Evolutionary conservation across 768 basidiomycete species (phyloP).

Genomic region (Porphyrellus cyaneotinctus): DNA sequence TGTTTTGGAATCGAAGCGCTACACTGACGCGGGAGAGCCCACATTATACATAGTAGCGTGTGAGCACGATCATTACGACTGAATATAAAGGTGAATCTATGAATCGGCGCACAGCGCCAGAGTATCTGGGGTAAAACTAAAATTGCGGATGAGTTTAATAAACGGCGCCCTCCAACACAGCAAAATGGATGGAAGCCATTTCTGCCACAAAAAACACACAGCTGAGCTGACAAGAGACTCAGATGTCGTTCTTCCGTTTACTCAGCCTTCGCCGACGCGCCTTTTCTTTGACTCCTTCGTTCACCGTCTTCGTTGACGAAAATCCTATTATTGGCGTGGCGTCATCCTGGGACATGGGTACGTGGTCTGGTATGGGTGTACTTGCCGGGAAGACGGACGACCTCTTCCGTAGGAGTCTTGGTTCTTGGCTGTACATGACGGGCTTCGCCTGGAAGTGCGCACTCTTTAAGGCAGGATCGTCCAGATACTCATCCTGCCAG

Average conservation of each 20-base stretch:
- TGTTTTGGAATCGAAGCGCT: constrained; percentile 5
- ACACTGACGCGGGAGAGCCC: constrained; percentile 4
- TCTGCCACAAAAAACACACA: constrained; percentile 18
- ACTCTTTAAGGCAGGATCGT: not conserved
- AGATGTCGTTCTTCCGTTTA: constrained; percentile 30
- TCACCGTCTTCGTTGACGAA: constrained; percentile 8
- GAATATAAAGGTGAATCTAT: not conserved
- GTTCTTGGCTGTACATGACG: constrained; percentile 11
- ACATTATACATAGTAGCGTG: constrained; percentile 3
- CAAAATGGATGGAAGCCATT: constrained; percentile 18
- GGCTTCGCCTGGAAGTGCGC: constrained; percentile 6
- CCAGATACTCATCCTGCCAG: constrained; percentile 9
- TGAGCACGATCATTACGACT: not conserved
- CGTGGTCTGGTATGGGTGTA: constrained; percentile 24
- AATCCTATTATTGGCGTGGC: constrained; percentile 7
- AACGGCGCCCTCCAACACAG: constrained; percentile 8
- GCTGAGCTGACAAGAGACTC: too few species aligned
- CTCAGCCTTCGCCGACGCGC: constrained; percentile 31
- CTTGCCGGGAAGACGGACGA: constrained; percentile 23
- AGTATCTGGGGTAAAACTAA: constrained; percentile 9
- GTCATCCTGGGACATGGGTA: constrained; percentile 12
- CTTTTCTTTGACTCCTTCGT: constrained; percentile 23
- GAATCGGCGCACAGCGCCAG: constrained; percentile 17
- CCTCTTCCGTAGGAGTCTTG: constrained; percentile 23
- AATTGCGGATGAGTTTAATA: constrained; percentile 3